Conservation (phyloP, 2,329 filamentous ascomycete species). For the Diaporthe destruens region DNA sequence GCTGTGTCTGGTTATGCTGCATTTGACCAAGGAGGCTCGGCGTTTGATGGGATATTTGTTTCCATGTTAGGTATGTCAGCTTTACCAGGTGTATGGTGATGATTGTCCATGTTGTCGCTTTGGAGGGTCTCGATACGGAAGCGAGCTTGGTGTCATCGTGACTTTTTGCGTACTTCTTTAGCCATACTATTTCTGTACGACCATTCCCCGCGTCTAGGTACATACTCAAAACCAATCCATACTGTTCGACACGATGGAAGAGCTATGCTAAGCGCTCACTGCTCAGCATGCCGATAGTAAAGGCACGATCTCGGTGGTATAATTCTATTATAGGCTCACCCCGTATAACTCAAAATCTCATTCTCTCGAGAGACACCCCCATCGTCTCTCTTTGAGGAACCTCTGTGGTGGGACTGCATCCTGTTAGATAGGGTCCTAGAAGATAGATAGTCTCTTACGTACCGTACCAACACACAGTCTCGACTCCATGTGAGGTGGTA, state of each 20-base stretch:
- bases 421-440: background rate
- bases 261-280: background rate
- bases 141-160: background rate
- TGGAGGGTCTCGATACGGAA: background rate
- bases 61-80: background rate
- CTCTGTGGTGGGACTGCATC: background rate
- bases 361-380: no score
- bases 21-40: background rate
- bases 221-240: background rate
- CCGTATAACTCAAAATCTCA: no score
- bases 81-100: background rate
- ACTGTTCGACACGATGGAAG: background rate
- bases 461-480: background rate
- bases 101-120: background rate
- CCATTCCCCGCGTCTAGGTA: background rate
- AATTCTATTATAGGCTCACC: background rate
- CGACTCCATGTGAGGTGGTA: background rate
- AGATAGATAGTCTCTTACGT: background rate
- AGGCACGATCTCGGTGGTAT: background rate
- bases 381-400: no score
- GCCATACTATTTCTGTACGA: background rate
- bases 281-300: background rate
- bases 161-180: no score
- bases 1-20: background rate
- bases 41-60: constrained; percentile 14